phyloP scores from a whole-genome alignment of 2,329 filamentous ascomycete genomes.

The Xylogone sp. region DNA sequence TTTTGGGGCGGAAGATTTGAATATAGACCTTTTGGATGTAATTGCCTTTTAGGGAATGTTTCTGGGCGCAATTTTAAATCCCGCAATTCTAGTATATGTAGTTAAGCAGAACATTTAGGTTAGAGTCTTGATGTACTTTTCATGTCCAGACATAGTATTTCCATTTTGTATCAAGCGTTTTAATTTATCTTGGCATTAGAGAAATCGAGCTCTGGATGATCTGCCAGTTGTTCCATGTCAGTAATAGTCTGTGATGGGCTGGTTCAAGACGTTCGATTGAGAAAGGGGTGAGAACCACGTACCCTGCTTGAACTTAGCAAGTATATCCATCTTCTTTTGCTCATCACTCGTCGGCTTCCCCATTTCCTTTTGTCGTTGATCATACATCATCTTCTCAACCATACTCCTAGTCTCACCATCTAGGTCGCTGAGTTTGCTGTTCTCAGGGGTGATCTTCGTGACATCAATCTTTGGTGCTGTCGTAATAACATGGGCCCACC shows the following conservation, averaged over 20 bases:
- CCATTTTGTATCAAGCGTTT: conserved; percentile 4
- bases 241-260: too few species aligned
- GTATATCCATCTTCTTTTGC: conserved; percentile 88
- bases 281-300: conserved; percentile 31
- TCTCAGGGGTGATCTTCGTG: conserved; percentile 90
- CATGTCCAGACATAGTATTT: neutral
- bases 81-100: too few species aligned
- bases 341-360: conserved; percentile 89
- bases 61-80: too few species aligned
- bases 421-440: conserved; percentile 84
- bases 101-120: too few species aligned
- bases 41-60: neutral
- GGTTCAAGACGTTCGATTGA: neutral
- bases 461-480: conserved; percentile 89
- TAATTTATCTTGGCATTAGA: conserved; percentile 64
- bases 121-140: too few species aligned
- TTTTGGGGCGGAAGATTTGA: too few species aligned
- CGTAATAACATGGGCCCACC: conserved; percentile 93
- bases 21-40: neutral
- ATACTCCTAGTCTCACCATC: conserved; percentile 93
- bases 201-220: conserved; percentile 67
- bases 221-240: neutral
- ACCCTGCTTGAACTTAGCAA: conserved; percentile 87
- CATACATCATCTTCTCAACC: conserved; percentile 99
- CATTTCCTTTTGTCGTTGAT: conserved; percentile 94